Conservation (phyloP, 2,329 filamentous ascomycete genomes). For the Hymenoscyphus linearis region DNA sequence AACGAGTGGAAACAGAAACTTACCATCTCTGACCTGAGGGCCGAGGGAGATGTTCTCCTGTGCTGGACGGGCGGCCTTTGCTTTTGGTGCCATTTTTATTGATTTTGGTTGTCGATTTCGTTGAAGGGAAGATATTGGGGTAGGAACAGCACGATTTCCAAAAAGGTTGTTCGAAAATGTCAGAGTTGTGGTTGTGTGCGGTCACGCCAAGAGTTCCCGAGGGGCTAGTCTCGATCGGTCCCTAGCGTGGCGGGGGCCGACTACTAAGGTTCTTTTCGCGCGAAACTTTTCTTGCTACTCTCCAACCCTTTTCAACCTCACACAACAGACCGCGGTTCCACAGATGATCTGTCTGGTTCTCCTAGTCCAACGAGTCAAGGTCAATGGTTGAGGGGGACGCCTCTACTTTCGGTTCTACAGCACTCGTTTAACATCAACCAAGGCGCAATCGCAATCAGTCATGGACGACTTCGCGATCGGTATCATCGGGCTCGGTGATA, state of each 20-base stretch:
- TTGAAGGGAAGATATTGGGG: conserved; percentile 3
- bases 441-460: not conserved
- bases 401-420: not conserved
- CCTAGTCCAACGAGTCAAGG: not conserved
- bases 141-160: not conserved
- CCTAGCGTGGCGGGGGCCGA: conserved; percentile 2
- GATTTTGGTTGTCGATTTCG: conserved; percentile 30
- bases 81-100: conserved; percentile 84
- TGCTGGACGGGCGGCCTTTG: conserved; percentile 70
- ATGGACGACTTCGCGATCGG: conserved; percentile 65
- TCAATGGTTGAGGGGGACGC: conserved; percentile 1
- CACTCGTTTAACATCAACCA: not conserved
- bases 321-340: not conserved
- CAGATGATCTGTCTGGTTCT: not conserved
- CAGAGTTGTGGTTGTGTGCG: not conserved
- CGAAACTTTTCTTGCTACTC: not conserved
- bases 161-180: not conserved
- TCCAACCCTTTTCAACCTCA: not conserved
- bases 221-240: not conserved
- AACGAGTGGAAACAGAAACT: conserved; percentile 29
- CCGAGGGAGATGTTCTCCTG: conserved; percentile 99
- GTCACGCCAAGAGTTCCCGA: not conserved
- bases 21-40: conserved; percentile 93
- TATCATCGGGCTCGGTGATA: conserved; percentile 98
- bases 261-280: not conserved